These are phyloP conservation scores for Metschnikowia lochheadii DNA, from an alignment of 805 yeast genomes.

Conservation along the genomic window DNA sequence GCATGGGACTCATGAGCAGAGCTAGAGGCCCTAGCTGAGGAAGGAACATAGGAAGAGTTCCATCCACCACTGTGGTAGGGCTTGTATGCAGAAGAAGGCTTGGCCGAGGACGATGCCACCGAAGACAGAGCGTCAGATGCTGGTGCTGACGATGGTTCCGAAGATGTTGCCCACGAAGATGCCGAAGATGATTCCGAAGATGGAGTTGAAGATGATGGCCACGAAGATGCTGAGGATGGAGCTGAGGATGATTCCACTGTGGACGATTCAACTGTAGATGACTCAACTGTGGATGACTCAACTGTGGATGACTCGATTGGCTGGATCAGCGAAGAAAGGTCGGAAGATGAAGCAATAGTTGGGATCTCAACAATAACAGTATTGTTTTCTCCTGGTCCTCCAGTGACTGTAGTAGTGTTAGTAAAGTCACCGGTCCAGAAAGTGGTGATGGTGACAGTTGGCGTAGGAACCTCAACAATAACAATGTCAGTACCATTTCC, in stretches of 20 bases:
- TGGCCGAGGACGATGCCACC: background rate
- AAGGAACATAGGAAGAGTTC: background rate
- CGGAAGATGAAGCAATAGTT: too few relatives aligned
- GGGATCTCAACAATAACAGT: too few relatives aligned
- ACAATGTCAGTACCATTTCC: conserved; percentile 4
- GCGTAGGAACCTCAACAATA: conserved; percentile 11
- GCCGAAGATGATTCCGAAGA: background rate
- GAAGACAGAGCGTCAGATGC: too few relatives aligned
- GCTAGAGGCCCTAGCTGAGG: background rate
- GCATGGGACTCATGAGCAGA: background rate
- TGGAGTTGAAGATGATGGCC: background rate
- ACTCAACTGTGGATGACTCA: background rate
- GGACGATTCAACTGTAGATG: too few relatives aligned
- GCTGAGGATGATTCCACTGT: background rate
- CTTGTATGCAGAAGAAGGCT: background rate
- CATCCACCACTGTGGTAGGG: background rate
- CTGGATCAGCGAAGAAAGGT: background rate
- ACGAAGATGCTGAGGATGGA: background rate
- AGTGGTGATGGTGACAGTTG: background rate
- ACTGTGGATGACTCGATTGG: background rate
- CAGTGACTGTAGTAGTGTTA: too few relatives aligned
- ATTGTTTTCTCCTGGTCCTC: too few relatives aligned
- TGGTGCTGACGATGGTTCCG: background rate
- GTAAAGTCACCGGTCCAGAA: too few relatives aligned
- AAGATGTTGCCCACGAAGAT: background rate